These are phyloP conservation scores for Coccomyxa subellipsoidea DNA, from an alignment of 163 green algal genomes.

Conservation along the genomic window DNA sequence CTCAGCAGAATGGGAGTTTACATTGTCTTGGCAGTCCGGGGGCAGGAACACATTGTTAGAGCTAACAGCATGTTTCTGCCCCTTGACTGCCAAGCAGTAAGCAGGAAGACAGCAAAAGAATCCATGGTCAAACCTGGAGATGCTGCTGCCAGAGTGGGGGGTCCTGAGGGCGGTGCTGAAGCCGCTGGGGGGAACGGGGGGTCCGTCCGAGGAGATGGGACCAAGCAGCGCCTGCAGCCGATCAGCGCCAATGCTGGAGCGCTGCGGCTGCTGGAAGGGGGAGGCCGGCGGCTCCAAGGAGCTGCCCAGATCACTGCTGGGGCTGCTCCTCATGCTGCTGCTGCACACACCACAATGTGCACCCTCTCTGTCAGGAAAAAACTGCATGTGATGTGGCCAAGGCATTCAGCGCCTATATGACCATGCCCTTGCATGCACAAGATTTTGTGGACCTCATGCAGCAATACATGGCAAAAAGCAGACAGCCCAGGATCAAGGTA, in stretches of 20 bases:
- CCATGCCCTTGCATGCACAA: no score
- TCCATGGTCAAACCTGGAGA: not conserved
- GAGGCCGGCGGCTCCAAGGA: not conserved
- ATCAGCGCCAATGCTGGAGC: not conserved
- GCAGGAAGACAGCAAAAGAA: not conserved
- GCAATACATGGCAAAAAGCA: not conserved
- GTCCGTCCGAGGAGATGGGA: not conserved
- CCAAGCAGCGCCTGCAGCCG: not conserved
- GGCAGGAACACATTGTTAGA: no score
- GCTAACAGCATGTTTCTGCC: no score
- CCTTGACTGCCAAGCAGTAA: not conserved
- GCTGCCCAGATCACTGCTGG: not conserved
- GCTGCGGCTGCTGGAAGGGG: not conserved
- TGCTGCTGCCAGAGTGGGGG: not conserved
- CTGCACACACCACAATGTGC: no score
- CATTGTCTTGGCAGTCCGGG: no score
- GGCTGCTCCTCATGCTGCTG: not conserved
- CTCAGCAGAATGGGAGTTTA: no score
- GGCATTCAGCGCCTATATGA: no score
- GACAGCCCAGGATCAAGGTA: no score
- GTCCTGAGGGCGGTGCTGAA: not conserved
- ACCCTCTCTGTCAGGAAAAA: no score
- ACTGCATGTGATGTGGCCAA: no score
- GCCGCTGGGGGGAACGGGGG: not conserved
- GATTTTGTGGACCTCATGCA: no score